Evolutionary conservation across 2,329 filamentous ascomycete species (phyloP), one percentile per base, ranked within the genome.

Genomic region (Mycosphaerella arachidis): DNA sequence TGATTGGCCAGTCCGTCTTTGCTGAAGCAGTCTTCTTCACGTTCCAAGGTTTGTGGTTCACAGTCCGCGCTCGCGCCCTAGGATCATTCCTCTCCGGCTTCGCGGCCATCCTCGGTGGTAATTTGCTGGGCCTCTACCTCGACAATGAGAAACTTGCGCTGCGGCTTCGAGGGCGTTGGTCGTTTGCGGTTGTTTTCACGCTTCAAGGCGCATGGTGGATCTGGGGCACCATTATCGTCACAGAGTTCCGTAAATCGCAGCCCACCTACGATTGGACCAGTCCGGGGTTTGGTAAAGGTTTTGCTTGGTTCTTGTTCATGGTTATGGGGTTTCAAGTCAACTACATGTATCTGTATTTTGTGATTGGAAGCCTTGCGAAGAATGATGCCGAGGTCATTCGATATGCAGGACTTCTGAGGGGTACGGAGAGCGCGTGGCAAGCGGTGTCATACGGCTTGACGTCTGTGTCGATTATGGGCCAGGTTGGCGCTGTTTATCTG

Each of bases 1-100:
- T 88, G 63, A 90, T 91, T 43, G 85, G 85, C 1, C 86, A 90
- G 64, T 85, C 85, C 0, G 87, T 89, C 0, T 91, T 88, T 68
- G 76, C 86, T 0, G 88, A 91, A 70, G 85, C 88, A 0, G 86
- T 91, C 0, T 89, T 87, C 72, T 90, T 87, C 71, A 90, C 88
- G 0, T 91, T 57, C 20, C 64, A 69, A 18, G 33, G 63, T 73
- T 75, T 88, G 13, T 92, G 86, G 86, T 90, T 91, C 68, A 82
- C 81, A 1, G 89, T 91, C 1, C 82, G 88, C 1, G 79, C 87
- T 1, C 79, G 89, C 50, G 87, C 89, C 0, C 76, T 91, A 1
- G 88, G 86, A 0, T 90, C 87, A 0, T 89, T 92, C 66, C 69
- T 91, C 3, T 86, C 85, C 0, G 88, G 86, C 1, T 81, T 91